Conservation (phyloP, 345 rosid genomes). For the Populus davidiana region DNA sequence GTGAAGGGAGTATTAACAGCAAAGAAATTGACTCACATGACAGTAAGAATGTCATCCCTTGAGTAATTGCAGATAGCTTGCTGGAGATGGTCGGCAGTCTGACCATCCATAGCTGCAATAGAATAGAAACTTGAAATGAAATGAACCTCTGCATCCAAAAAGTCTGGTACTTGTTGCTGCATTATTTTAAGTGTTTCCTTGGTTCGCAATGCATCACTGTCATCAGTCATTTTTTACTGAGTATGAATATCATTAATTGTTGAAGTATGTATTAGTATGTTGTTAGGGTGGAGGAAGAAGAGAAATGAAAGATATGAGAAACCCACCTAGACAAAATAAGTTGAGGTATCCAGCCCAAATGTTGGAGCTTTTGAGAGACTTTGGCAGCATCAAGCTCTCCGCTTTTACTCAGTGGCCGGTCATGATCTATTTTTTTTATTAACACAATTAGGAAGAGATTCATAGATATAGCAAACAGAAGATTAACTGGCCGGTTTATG, state of each 20-base stretch:
- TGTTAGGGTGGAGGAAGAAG: not conserved
- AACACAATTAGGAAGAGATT: not conserved
- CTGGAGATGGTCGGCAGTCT: constrained; percentile 87
- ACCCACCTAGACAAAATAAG: constrained; percentile 72
- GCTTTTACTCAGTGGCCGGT: constrained; percentile 70
- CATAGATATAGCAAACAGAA: not conserved
- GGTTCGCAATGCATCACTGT: constrained; percentile 79
- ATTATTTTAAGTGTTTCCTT: constrained; percentile 73
- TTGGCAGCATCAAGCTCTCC: constrained; percentile 65
- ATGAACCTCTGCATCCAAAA: constrained; percentile 71
- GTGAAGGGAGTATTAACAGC: not conserved
- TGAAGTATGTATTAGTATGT: not conserved
- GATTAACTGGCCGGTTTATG: not conserved
- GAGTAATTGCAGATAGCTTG: constrained; percentile 64
- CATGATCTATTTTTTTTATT: constrained; percentile 55
- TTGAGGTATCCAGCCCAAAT: constrained; percentile 86
- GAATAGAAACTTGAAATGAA: constrained; percentile 93
- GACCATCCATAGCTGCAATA: constrained; percentile 96
- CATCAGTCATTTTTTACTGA: not conserved
- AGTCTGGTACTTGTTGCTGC: constrained; percentile 74
- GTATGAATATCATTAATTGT: not conserved
- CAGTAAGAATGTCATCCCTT: constrained; percentile 58
- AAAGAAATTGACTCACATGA: constrained; percentile 56
- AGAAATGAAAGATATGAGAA: not conserved
- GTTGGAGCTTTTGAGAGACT: constrained; percentile 60